These are phyloP conservation scores for Vaccinium darrowii DNA, from an alignment of 148 eudicot genomes.

Conservation along the genomic window DNA sequence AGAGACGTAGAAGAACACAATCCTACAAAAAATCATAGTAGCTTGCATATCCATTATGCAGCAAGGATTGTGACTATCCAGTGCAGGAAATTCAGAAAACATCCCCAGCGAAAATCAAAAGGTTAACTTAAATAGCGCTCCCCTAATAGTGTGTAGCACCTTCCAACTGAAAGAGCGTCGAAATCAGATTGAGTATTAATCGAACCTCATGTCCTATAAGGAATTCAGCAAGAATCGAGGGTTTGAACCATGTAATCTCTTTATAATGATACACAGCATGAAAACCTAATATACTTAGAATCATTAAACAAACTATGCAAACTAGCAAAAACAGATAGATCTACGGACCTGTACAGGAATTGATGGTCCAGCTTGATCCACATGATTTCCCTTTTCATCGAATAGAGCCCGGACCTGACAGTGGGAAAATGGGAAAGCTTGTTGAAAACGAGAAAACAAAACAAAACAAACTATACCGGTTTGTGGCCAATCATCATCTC, in stretches of 20 bases:
- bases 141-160: not conserved
- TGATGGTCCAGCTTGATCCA: constrained; percentile 94
- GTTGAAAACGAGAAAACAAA: constrained; percentile 1
- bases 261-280: not conserved
- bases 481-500: constrained; percentile 2
- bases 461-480: not conserved
- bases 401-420: constrained; percentile 82
- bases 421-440: constrained; percentile 5
- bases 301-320: not conserved
- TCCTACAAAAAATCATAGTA: not conserved
- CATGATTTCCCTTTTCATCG: constrained; percentile 81
- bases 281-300: not conserved
- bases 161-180: not conserved
- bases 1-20: not conserved
- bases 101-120: constrained; percentile 4
- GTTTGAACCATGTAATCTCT: constrained; percentile 1
- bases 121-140: not conserved
- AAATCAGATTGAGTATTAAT: not conserved
- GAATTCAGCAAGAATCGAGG: not conserved
- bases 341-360: constrained; percentile 81
- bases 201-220: not conserved
- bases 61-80: not conserved
- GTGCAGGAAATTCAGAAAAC: not conserved
- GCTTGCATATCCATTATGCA: not conserved
- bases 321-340: constrained; percentile 3